Evolutionary conservation across 805 yeast genomes (phyloP).

Genomic region (Kodamaea laetipori): DNA sequence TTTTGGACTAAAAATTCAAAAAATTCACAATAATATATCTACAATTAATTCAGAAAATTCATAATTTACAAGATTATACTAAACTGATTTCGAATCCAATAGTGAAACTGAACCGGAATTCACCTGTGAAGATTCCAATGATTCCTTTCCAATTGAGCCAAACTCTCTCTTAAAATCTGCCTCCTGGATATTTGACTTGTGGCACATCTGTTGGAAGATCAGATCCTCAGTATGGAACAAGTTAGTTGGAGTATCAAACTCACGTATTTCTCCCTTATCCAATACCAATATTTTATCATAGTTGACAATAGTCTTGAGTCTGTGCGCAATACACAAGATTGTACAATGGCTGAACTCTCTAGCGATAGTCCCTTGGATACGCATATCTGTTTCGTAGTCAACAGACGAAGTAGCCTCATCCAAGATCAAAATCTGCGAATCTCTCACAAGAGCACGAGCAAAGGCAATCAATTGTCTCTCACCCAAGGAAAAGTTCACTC

Average conservation of each 20-base stretch:
- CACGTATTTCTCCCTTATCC: constrained; percentile 76
- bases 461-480: constrained; percentile 79
- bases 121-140: neutral
- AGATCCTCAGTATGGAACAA: constrained; percentile 51
- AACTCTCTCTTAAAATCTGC: constrained; percentile 39
- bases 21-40: too few species aligned
- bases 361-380: constrained; percentile 73
- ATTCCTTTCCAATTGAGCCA: neutral
- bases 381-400: constrained; percentile 83
- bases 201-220: constrained; percentile 70
- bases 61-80: neutral
- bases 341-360: constrained; percentile 71
- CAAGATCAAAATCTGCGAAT: constrained; percentile 71
- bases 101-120: neutral
- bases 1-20: too few species aligned
- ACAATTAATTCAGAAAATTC: too few species aligned
- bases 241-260: constrained; percentile 70
- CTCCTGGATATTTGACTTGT: constrained; percentile 43
- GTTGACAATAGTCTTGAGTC: constrained; percentile 71
- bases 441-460: constrained; percentile 78
- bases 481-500: constrained; percentile 71
- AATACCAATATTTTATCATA: constrained; percentile 79
- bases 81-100: neutral
- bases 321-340: constrained; percentile 83
- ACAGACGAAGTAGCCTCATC: constrained; percentile 85